phyloP scores from a whole-genome alignment of 2,329 filamentous ascomycete species.

The Metarhizium rileyi region DNA sequence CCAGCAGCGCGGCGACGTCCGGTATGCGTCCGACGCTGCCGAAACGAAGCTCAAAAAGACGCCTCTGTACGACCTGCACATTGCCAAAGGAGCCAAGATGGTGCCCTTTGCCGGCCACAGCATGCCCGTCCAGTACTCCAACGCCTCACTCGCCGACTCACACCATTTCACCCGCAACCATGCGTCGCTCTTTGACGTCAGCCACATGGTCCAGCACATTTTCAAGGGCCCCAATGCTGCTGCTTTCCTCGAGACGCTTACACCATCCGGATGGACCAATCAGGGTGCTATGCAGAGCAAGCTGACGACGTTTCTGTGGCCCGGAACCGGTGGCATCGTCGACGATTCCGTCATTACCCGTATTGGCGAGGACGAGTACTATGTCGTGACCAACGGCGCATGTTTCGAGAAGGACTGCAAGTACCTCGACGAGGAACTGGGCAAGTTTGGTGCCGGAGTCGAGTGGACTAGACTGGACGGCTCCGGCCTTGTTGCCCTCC shows the following conservation, averaged over 20 bases:
- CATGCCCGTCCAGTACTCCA: slow-evolving; percentile 86
- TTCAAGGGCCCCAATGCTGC: slow-evolving; percentile 73
- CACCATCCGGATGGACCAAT: slow-evolving; percentile 60
- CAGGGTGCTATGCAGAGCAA: slow-evolving; percentile 63
- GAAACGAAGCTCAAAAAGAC: slow-evolving; percentile 39
- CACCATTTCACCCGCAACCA: slow-evolving; percentile 84
- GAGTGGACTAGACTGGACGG: slow-evolving; percentile 62
- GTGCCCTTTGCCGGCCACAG: slow-evolving; percentile 89
- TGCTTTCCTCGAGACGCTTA: slow-evolving; percentile 74
- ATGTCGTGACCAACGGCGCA: slow-evolving; percentile 91
- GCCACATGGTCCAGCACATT: slow-evolving; percentile 90
- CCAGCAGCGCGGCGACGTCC: slow-evolving; percentile 13
- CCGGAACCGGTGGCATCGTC: slow-evolving; percentile 76
- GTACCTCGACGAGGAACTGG: slow-evolving; percentile 64
- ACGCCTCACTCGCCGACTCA: slow-evolving; percentile 68
- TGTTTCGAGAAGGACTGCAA: slow-evolving; percentile 80
- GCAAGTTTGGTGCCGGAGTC: slow-evolving; percentile 41
- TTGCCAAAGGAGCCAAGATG: slow-evolving; percentile 78
- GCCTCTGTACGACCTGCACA: slow-evolving; percentile 68
- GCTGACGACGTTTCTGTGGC: slow-evolving; percentile 74
- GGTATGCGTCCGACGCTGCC: slow-evolving; percentile 16
- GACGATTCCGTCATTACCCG: slow-evolving; percentile 90
- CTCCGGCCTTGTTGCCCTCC: slow-evolving; percentile 76
- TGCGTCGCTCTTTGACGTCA: slow-evolving; percentile 89
- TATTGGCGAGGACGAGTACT: slow-evolving; percentile 65